Evolutionary conservation across 805 yeast genomes (phyloP).

Genomic region (Clavispora asparagi): DNA sequence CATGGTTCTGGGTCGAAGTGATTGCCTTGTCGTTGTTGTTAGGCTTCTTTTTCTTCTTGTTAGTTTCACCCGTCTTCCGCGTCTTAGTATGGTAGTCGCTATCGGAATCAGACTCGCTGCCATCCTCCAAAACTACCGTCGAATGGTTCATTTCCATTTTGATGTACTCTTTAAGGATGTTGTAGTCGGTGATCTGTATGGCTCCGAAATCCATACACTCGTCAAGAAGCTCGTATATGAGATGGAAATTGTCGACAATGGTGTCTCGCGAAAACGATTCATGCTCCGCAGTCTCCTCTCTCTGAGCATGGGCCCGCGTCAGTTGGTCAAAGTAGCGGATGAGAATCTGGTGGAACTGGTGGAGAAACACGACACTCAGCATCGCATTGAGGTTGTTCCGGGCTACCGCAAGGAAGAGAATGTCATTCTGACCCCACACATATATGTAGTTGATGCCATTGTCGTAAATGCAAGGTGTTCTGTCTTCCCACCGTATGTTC

Average conservation of each 20-base stretch:
- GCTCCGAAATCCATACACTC: slow-evolving; percentile 87
- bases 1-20: slow-evolving; percentile 34
- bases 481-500: slow-evolving; percentile 6
- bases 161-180: slow-evolving; percentile 72
- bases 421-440: slow-evolving; percentile 40
- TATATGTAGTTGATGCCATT: slow-evolving; percentile 54
- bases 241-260: slow-evolving; percentile 65
- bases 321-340: slow-evolving; percentile 19
- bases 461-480: slow-evolving; percentile 40
- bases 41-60: slow-evolving; percentile 8
- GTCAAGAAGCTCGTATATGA: slow-evolving; percentile 78
- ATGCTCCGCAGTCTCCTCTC: neutral
- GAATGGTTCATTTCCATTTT: slow-evolving; percentile 42
- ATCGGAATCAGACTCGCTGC: slow-evolving; percentile 6
- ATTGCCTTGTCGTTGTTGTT: neutral
- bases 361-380: slow-evolving; percentile 53
- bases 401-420: slow-evolving; percentile 39
- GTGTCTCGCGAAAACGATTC: slow-evolving; percentile 31
- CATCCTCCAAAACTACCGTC: slow-evolving; percentile 1
- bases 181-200: slow-evolving; percentile 79
- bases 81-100: slow-evolving; percentile 4
- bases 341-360: slow-evolving; percentile 28
- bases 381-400: slow-evolving; percentile 50
- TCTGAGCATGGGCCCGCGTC: neutral
- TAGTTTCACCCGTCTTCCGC: neutral